phyloP scores from a whole-genome alignment of 2,329 filamentous ascomycete genomes.

The Teratosphaeria destructans region DNA sequence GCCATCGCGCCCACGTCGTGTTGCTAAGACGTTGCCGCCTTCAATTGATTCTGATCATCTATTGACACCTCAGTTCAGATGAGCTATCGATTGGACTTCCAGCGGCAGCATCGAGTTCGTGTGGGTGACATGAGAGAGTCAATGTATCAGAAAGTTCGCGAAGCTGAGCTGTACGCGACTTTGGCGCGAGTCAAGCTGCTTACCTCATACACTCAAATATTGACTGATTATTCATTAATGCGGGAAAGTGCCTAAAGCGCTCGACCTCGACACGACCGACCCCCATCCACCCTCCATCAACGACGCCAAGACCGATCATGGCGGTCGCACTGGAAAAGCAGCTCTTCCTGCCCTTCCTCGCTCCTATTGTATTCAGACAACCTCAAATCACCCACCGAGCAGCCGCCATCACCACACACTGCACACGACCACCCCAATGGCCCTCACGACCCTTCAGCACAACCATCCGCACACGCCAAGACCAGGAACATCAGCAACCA shows the following conservation, averaged over 20 bases:
- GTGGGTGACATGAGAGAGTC: not conserved
- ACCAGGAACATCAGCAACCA: constrained; percentile 8
- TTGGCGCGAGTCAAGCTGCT: not conserved
- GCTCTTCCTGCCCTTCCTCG: constrained; percentile 14
- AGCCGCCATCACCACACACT: not conserved
- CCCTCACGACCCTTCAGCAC: constrained; percentile 2
- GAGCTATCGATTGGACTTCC: not conserved
- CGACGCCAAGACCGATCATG: not conserved
- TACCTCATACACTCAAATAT: not conserved
- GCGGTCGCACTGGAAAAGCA: constrained; percentile 2
- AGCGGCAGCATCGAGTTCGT: not conserved
- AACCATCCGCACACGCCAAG: not conserved
- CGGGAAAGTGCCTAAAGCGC: not conserved
- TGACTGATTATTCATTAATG: not conserved
- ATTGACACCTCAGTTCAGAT: not conserved
- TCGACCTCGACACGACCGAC: not conserved
- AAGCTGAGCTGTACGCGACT: not conserved
- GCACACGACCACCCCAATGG: not conserved
- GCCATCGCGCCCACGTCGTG: constrained; percentile 15
- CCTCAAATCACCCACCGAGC: not conserved
- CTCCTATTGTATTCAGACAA: constrained; percentile 9
- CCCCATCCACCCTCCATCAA: not conserved
- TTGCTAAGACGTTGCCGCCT: not conserved
- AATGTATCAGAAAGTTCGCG: not conserved
- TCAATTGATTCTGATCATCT: not conserved